Evolutionary conservation across 2,329 filamentous ascomycete genomes (phyloP), one percentile per base, ranked within the genome.

Genomic region (Diplodia scrobiculata): DNA sequence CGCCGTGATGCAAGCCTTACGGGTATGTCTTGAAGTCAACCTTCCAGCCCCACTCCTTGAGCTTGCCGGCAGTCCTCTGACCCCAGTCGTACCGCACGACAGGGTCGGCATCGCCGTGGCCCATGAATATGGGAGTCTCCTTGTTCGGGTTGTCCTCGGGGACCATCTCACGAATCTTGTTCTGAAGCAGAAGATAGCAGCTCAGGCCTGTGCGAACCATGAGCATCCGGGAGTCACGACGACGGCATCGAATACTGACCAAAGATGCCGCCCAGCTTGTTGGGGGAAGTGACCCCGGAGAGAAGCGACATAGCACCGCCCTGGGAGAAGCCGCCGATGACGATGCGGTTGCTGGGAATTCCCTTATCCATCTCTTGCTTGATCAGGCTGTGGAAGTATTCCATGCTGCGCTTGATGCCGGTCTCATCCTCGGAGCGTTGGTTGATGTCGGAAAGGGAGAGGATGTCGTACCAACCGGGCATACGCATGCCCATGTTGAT

Each of bases 251-350:
- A 14, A 45, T 4, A 27, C 55, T 25, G 4, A 66, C 65, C 92
- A 69, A 97, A 89, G 69, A 98, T 90, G 69, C 93, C 94, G n/a
- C 87, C 94, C 17, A 98, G 82, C 79, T 91, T 92, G 71, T 86
- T 83, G 53, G 84, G 83, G 70, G 82, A 85, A 4, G 92, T 96
- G 50, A 96, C 79, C 5, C 91, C 93, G 0, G 90, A 84, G 73
- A 97, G 87, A 47, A 98, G 79, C 21, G 91, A 87, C 83, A 97
- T 92, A 66, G 92, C 92, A 63, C 91, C 94, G 67, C 94, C 94
- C 79, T 98, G 86, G 27, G 87, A 91, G 82, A 94, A 95, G 48
- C 91, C 91, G 38, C 91, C 94, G 6, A 98, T 80, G 19, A 98
- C 86, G 73, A 99, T 92, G 63, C 93, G 89, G 67, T 91, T 87